Evolutionary conservation across 495 filamentous ascomycete genomes (phyloP), one percentile per base, ranked within the genome.

Genomic region (Penicillium coprophilum): DNA sequence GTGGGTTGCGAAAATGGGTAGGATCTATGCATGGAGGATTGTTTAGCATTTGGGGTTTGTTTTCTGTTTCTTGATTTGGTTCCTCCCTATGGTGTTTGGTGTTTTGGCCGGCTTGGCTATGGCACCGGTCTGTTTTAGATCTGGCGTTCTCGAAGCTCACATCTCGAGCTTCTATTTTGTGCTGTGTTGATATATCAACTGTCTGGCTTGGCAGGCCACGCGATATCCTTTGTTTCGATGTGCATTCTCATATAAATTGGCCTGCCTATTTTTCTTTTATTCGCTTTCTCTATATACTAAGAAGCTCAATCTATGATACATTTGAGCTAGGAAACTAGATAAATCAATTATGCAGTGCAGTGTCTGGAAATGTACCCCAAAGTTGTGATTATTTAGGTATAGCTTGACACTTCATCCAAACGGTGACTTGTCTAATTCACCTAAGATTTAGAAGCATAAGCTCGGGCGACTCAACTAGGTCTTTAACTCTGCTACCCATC

Each of bases 401-500:
- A 47, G 11, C 45, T 20, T 31, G 19, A 10, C 47, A 27, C 64
- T 59, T 48, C 24, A 45, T 61, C 38, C 46, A 47, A 6, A 6
- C 0, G 0, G n/a, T 19, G 11, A n/a, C 12, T 19, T 30, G 20
- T 13, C 11, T 40, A 20, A 39, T 61, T 71, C 55, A 83, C 68
- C 73, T 75, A 56, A 78, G 55, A 31, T 70, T 75, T 55, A 75
- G 80, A 45, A 96, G 73, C 91, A 97, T 94, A 46, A 80, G 77
- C 71, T 88, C 92, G 3, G 92, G 88, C 59, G 88, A 84, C 74
- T 97, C 93, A 47, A 96, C 79, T 39, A 87, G 85, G 28, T 79
- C 75, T 57, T 82, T 83, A 34, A 97, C 87, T 57, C 82, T 80
- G 57, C 90, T 89, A 1, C 91, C 92, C 74, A 92, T 92, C 43